A percentile compares a stretch with the other conserved stretches of the same genome.
phyloP scores from a whole-genome alignment of 2,329 filamentous ascomycete genomes.

The Microdochium bolleyi region DNA sequence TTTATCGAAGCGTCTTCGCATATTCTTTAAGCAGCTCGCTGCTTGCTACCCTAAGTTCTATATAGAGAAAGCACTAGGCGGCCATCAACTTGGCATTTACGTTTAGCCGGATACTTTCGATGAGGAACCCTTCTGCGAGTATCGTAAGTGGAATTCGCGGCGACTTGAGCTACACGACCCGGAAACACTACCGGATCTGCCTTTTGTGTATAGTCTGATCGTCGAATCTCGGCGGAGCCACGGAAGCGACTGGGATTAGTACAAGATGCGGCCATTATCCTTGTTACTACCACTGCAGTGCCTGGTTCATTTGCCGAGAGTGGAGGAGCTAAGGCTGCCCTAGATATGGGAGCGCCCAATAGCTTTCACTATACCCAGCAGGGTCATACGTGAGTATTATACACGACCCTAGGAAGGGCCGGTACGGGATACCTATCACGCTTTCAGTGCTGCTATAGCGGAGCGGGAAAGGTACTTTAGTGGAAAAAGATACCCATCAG shows the following conservation, averaged over 20 bases:
- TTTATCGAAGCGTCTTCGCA: slow-evolving; percentile 7
- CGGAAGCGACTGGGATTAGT: neutral
- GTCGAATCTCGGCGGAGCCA: slow-evolving; percentile 1
- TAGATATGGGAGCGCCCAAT: slow-evolving; percentile 15
- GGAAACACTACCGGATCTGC: slow-evolving; percentile 7
- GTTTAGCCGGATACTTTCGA: slow-evolving; percentile 6
- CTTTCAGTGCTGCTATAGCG: slow-evolving; percentile 11
- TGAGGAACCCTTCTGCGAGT: slow-evolving; percentile 3
- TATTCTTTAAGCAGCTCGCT: slow-evolving; percentile 7
- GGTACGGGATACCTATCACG: slow-evolving; percentile 14
- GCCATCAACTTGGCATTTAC: slow-evolving; percentile 1
- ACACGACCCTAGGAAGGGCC: slow-evolving; percentile 14
- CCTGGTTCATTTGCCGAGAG: slow-evolving; percentile 11
- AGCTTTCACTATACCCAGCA: slow-evolving; percentile 5
- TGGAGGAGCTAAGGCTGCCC: slow-evolving; percentile 7
- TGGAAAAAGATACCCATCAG: slow-evolving; percentile 6
- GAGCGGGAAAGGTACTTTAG: slow-evolving; percentile 7
- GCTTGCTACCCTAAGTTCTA: neutral
- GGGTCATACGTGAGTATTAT: slow-evolving; percentile 5
- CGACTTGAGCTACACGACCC: slow-evolving; percentile 9
- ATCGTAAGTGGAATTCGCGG: slow-evolving; percentile 9
- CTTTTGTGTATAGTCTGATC: slow-evolving; percentile 5
- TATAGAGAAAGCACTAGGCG: neutral
- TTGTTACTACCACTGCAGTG: slow-evolving; percentile 11
- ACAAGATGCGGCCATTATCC: slow-evolving; percentile 1